Base-by-base conservation (phyloP, 768 basidiomycete genomes). In the Floccularia luteovirens region DNA sequence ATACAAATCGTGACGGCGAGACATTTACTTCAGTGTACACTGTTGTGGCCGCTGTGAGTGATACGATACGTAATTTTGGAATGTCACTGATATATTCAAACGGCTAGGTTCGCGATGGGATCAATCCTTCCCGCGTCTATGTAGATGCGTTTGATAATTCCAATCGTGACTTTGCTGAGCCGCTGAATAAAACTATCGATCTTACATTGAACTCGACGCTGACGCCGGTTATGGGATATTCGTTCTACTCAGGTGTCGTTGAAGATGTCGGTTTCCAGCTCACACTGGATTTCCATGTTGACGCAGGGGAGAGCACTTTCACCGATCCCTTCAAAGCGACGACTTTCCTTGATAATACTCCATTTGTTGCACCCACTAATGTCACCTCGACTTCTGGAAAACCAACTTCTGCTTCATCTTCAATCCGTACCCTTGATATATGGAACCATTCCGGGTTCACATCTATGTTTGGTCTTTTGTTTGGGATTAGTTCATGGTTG, bases 311-410 rank as follows among this genome's bases (percentile, higher is more conserved):
- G 33, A 57, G 37, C 16, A 46, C 45, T n/a, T 59, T 60, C 27
- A 52, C 50, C 19, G 50, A 55, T 34, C 58, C 62, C 43, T 57
- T 61, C 42, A 55, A 41, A 31, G 46, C 48, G 36, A 53, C 59
- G 5, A 41, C 54, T 12, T 49, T 52, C 31, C 43, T 60, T 20
- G 57, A 55, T 34, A 60, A 53, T 24, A 51, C 49, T 19, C 52
- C 51, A 2, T 54, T 51, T 38, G 41, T 53, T 14, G 41, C 49
- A 1, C 55, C 57, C 19, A 53, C 53, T 7, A 8, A 10, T 12
- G 8, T 12, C n/a, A 27, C 27, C 6, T 8, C 23, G 24, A 5
- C 27, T 27, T 7, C 27, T 27, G 6, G 6, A 28, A 27, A 16
- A 27, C 5, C 27, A 28, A 13, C 38, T 6, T 39, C 14, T n/a